Evolutionary conservation across 1,284 basidiomycete species (phyloP), one percentile per base, ranked within the genome.

Genomic region (Abortiporus biennis): DNA sequence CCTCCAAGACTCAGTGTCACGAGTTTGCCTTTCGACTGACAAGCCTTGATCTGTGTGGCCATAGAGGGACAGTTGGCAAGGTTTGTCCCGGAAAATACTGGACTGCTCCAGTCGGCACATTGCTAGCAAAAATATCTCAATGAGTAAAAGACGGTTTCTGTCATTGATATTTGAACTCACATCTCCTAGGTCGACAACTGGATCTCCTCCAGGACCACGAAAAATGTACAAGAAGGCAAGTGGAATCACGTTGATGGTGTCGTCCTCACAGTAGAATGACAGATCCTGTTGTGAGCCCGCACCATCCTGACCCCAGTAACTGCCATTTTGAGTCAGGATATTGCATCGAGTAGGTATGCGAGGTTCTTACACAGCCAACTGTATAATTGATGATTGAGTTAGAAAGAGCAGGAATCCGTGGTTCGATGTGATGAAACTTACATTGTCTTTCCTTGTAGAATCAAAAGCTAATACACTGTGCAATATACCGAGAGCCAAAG

Each of bases 1-100:
- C 80, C 80, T 34, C 80, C 80, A 23, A 82, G 61, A 40, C 72
- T 76, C 45, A 83, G 59, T 4, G 78, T 81, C 48, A 82, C 61
- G 29, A 76, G 69, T 57, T 81, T 82, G 22, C 80, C 80, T n/a
- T 66, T 69, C 2, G 71, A 65, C 55, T 83, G 80, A 51, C 80
- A 83, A 5, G 64, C 57, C 54, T 77, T 54, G 50, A 83, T 81
- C 42, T 74, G 71, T 9, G 65, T 47, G 0, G 71, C 68, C 47
- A 81, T 60, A 16, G 65, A 57, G 27, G 51, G 45, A 51, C 80
- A 83, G 48, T 80, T 66, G 3, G 75, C 68, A 6, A 82, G 66
- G 25, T 61, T 63, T 13, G 76, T 79, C 27, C 78, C 79, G 2
- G 73, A 39, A 56, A 78, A 80, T n/a, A 66, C 62, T 11, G 54